Evolutionary conservation across 169 alveolate species (phyloP), one percentile per base, ranked within the genome.

Genomic region (Miamiensis avidus): DNA sequence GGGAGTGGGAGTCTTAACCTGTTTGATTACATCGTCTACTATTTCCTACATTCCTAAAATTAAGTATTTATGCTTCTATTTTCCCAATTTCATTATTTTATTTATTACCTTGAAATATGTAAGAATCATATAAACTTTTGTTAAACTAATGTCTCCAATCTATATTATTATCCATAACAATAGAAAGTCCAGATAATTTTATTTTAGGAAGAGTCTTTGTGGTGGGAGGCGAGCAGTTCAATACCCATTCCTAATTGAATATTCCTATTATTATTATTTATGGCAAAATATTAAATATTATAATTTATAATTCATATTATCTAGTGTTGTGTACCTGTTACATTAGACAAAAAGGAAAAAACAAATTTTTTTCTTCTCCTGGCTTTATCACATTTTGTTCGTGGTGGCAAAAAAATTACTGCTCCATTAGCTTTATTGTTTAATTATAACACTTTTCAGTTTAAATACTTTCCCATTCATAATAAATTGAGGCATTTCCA

Each of bases 211-310:
- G 81, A n/a, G 90, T 85, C 31, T 75, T 73, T 34, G 82, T 29
- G 29, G 86, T 89, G n/a, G 82, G 88, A 28, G 96, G 96, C 28
- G 90, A 94, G 72, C 94, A 86, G 6, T 90, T 31, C 6, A 93
- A 74, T 72, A 90, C 94, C 94, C 94, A 93, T 78, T 93, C 96
- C 73, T 93, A 94, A 78, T 88, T 82, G 81, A 84, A 93, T 29
- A 90, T 49, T 11, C 69, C 69, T 49, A 11, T 49, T 11, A 49
- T 11, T 11, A 49, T 49, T 11, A 20, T 49, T 49, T 49, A 49
- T n/a, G n/a, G n/a, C n/a, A 49, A 49, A 49, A 49, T 11, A 11
- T 11, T 49, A 49, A 49, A 49, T 11, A 11, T 49, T 49, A 49
- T 11, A 11, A 11, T 49, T 49, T 49, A 11, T 49, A 49, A 11